These are phyloP conservation scores for Lagenidium giganteum DNA, from an alignment of 352 stramenopile species.

Conservation along the genomic window DNA sequence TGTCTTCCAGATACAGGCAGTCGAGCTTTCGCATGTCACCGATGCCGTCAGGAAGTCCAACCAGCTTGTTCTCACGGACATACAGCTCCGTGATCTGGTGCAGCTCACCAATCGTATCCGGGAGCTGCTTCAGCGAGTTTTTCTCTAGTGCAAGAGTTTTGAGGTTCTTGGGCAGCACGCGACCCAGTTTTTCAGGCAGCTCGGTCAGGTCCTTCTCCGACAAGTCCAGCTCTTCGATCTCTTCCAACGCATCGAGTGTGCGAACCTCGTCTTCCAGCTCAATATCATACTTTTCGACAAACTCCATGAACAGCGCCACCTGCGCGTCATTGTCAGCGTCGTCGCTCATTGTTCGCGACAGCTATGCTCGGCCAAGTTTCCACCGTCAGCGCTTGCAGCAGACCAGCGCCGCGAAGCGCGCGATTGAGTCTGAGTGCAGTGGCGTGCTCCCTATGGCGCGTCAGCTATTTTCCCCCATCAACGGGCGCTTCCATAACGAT, in stretches of 20 bases:
- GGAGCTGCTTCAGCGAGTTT: slow-evolving; percentile 50
- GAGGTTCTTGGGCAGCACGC: slow-evolving; percentile 46
- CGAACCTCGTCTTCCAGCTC: slow-evolving; percentile 66
- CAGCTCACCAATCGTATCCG: slow-evolving; percentile 44
- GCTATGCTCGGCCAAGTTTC: too few species aligned
- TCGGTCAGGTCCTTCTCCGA: slow-evolving; percentile 68
- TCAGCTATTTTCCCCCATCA: too few species aligned
- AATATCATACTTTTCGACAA: slow-evolving; percentile 65
- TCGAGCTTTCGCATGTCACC: slow-evolving; percentile 58
- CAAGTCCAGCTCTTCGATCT: slow-evolving; percentile 77
- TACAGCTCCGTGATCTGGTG: slow-evolving; percentile 77
- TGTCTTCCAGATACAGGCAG: slow-evolving; percentile 85
- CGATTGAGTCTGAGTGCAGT: too few species aligned
- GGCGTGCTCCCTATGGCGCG: too few species aligned
- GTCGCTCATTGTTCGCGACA: slow-evolving; percentile 62
- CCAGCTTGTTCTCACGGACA: slow-evolving; percentile 72
- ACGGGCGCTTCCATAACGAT: too few species aligned
- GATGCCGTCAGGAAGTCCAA: slow-evolving; percentile 40
- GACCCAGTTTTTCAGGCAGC: slow-evolving; percentile 48
- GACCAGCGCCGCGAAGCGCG: too few species aligned
- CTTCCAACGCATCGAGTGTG: slow-evolving; percentile 53
- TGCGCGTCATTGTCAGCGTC: slow-evolving; percentile 25
- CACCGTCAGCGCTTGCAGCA: too few species aligned
- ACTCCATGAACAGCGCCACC: slow-evolving; percentile 43
- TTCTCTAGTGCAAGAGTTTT: slow-evolving; percentile 81